Base-by-base conservation (phyloP, 495 filamentous ascomycete species). In the Xylaria cubensis region DNA sequence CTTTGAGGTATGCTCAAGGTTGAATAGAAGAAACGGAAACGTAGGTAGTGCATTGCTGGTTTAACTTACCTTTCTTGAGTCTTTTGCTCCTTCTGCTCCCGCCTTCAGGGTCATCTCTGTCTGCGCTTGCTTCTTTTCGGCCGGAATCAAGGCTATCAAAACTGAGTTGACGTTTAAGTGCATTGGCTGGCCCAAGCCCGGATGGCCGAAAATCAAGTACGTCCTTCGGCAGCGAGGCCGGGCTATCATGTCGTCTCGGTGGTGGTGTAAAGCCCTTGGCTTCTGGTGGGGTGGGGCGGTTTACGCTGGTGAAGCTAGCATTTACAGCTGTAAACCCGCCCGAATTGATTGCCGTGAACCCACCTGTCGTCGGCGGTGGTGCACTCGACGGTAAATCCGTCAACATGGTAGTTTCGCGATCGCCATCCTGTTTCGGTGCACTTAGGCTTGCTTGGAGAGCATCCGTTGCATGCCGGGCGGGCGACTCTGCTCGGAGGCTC, bases 81-180 rank as follows among this genome's bases (percentile, higher is more conserved):
- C 96, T 88, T 83, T 99, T 98, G 80, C 94, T 98, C 66, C 95
- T 90, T 70, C 97, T 88, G 69, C 93, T 95, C 67, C 89, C 90
- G 71, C 85, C 86, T 72, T 97, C 93, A 8, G 82, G 85, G 53
- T 94, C 91, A 29, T 89, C 88, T 51, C 88, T 88, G 36, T 90
- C 90, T 50, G 84, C 85, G 32, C 90, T 88, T 6, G 80, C 84
- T 44, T 90, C 90, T 71, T 86, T 87, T 64, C 81, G 85, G 10
- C 80, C 72, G 0, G 90, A 91, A 69, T 88, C 86, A 12, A 85
- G 46, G 77, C 87, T 92, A 36, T 97, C 95, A 67, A 90, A 90
- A 73, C 94, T 96, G 42, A 93, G 86, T 59, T 93, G 92, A 64
- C 96, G 91, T 82, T 99, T 98, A 51, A 96, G 84, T 15, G 88